Evolutionary conservation across 768 basidiomycete species (phyloP).

Genomic region (Pleurotus djamor): DNA sequence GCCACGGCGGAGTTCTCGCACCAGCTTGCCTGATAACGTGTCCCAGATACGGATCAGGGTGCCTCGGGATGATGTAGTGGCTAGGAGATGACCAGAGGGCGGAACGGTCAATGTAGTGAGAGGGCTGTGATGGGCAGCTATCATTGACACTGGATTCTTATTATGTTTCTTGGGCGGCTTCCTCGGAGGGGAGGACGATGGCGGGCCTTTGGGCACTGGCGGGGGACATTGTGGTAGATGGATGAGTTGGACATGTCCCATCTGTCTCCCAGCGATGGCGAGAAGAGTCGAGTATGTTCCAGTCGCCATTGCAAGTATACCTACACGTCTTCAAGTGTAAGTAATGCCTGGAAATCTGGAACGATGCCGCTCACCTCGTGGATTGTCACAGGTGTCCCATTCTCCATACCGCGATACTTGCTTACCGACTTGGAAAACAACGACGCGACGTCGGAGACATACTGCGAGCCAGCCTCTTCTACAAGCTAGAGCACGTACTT

Average conservation of each 20-base stretch:
- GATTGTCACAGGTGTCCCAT: conserved; percentile 90
- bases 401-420: conserved; percentile 63
- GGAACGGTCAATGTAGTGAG: conserved; percentile 78
- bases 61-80: conserved; percentile 81
- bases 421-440: conserved; percentile 71
- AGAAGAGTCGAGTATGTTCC: conserved; percentile 78
- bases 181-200: conserved; percentile 45
- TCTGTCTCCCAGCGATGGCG: conserved; percentile 80
- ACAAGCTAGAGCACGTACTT: conserved; percentile 76
- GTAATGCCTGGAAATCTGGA: conserved; percentile 1
- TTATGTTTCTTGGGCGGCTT: conserved; percentile 55
- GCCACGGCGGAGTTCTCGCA: conserved; percentile 81
- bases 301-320: conserved; percentile 79
- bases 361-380: conserved; percentile 52
- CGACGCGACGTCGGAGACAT: conserved; percentile 73
- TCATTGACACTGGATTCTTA: conserved; percentile 75
- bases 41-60: conserved; percentile 92
- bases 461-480: conserved; percentile 85
- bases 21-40: conserved; percentile 63
- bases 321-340: conserved; percentile 24
- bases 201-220: conserved; percentile 55
- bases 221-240: conserved; percentile 80
- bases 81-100: conserved; percentile 74
- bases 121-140: conserved; percentile 79
- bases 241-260: conserved; percentile 85